phyloP scores from a whole-genome alignment of 176 grass and related monocot species.

The Rhipidocladum racemiflorum region DNA sequence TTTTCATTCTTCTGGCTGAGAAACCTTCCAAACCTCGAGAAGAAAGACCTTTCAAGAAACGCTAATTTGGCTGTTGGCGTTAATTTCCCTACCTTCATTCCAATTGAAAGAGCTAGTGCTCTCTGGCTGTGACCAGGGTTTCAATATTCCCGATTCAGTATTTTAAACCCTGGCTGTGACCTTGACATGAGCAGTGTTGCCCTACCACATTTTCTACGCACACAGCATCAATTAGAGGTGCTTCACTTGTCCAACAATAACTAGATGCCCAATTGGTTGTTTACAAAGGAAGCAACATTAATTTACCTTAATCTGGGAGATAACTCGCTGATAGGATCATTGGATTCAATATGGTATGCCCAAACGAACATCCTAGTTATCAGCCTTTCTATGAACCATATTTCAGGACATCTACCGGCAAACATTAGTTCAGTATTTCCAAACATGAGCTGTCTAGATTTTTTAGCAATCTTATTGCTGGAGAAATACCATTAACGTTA shows the following conservation, averaged over 20 bases:
- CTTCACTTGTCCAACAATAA: conserved; percentile 37
- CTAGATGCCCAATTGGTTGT: conserved; percentile 32
- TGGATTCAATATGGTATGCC: neutral
- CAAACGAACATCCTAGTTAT: neutral
- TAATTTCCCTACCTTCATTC: neutral
- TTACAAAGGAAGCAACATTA: conserved; percentile 24
- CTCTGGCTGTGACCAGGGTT: conserved; percentile 21
- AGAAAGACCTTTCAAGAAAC: neutral
- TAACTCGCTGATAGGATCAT: conserved; percentile 11
- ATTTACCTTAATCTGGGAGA: conserved; percentile 8
- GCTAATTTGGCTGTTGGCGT: neutral
- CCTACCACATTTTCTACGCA: conserved; percentile 8
- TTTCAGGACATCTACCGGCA: conserved; percentile 12
- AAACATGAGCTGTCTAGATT: neutral
- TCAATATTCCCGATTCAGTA: no score
- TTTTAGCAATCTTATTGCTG: conserved; percentile 17
- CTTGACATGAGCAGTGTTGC: neutral
- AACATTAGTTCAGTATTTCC: conserved; percentile 34
- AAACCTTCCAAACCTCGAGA: no score
- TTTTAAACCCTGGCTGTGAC: no score
- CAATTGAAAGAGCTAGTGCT: neutral
- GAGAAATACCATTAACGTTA: conserved; percentile 2
- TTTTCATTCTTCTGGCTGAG: neutral
- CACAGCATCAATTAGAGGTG: conserved; percentile 5
- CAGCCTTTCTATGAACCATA: conserved; percentile 15